phyloP scores from a whole-genome alignment of 2,329 filamentous ascomycete genomes.

The Aspergillus flavus region DNA sequence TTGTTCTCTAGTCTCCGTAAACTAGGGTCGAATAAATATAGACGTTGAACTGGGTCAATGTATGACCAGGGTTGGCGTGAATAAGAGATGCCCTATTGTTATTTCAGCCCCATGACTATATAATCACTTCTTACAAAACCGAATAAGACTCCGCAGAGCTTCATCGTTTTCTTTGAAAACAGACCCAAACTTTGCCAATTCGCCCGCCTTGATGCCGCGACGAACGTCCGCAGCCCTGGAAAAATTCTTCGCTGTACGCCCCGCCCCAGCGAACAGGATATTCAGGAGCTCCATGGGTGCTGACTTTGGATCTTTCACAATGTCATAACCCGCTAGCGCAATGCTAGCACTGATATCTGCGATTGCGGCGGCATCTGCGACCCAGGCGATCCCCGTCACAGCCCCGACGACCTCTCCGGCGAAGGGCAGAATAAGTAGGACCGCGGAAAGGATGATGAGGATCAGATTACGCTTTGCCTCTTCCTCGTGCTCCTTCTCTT shows the following conservation, averaged over 20 bases:
- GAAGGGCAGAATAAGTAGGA: constrained; percentile 18
- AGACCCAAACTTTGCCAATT: constrained; percentile 5
- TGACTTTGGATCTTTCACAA: constrained; percentile 15
- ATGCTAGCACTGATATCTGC: constrained; percentile 9
- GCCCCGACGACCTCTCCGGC: constrained; percentile 7
- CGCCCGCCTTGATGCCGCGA: constrained; percentile 4
- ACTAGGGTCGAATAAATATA: too few relatives aligned
- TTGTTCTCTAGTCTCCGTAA: too few relatives aligned
- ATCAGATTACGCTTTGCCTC: constrained; percentile 15
- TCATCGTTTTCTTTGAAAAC: constrained; percentile 12
- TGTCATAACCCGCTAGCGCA: constrained; percentile 14
- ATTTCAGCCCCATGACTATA: background rate
- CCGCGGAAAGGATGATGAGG: constrained; percentile 14
- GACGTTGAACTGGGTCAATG: too few relatives aligned
- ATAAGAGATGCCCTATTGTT: too few relatives aligned
- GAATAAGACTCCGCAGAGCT: constrained; percentile 3
- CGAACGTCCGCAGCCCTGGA: constrained; percentile 3
- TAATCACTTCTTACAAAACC: background rate
- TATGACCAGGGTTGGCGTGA: too few relatives aligned
- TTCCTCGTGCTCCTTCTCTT: constrained; percentile 13
- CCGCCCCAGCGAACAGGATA: constrained; percentile 3
- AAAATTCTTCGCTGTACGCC: constrained; percentile 2
- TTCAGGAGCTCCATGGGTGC: constrained; percentile 3
- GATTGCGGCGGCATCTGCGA: constrained; percentile 11
- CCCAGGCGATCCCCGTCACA: constrained; percentile 4